Base-by-base conservation (phyloP, 495 filamentous ascomycete species). In the Cenococcum geophilum region DNA sequence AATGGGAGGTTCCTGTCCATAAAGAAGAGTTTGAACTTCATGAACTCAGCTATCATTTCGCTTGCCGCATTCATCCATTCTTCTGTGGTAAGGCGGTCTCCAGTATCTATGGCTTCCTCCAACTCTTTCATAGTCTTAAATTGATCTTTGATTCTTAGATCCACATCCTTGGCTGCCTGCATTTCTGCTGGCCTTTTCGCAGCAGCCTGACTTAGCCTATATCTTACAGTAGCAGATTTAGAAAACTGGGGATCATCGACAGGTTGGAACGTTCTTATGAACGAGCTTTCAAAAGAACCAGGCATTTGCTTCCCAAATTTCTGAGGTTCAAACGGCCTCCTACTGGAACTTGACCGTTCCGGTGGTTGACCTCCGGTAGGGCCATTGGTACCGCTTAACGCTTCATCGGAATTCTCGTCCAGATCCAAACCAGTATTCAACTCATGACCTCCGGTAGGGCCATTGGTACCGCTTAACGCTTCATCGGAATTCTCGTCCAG, bases 61-160 rank as follows among this genome's bases (percentile, higher is more conserved):
- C 83, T 82, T 0, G 89, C 89, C 35, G 84, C 84, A 64, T 84
- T 77, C 72, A 93, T 83, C 87, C 90, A 95, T 25, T 82, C 78
- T 21, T 78, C 75, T 20, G 74, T 78, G 14, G 83, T 81, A 50
- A 79, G 73, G 1, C 70, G 53, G 52, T 83, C 77, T 0, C 84
- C 85, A 11, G 71, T 71, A 63, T 79, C 74, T 22, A 83, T 76
- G 0, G 67, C 68, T 4, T 77, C 76, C 22, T 79, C 75, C 12
- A 87, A 65, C 22, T 52, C 20, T 27, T 10, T 45, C 40, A 45
- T 14, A 14, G 40, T 18, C 40, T 45, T 14, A 10, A 16, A 45
- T 45, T 18, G 12, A 4, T 45, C 40, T 45, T 45, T 45, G 40
- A 45, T 45, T 45, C 40, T 45, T 14, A 45, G 40, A 18, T 45